Base-by-base conservation (phyloP, 768 basidiomycete species). In the Hericium erinaceus region DNA sequence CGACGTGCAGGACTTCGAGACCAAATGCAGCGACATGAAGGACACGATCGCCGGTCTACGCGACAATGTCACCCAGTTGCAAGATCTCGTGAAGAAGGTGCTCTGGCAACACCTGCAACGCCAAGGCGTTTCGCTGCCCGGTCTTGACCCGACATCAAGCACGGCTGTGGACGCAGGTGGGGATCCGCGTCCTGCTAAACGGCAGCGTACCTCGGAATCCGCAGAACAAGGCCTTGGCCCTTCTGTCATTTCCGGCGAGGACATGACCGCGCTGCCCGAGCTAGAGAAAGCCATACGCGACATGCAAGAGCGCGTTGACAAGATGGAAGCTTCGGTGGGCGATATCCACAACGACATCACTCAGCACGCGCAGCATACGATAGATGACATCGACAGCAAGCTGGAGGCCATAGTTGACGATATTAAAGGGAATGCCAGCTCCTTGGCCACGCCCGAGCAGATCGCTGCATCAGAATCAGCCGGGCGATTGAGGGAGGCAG, bases 21-120 rank as follows among this genome's bases (percentile, higher is more conserved):
- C 38, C 22, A 67, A 68, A 54, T 57, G 60, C 51, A 28, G 38
- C n/a, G 60, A 67, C 13, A 58, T 65, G 24, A 70, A 68, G 56
- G 69, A 70, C 40, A 62, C 69, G 28, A 64, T 70, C 28, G 60
- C 59, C 41, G 68, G 68, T n/a, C 66, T 78, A 55, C 68, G 65
- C 38, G 59, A 52, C 24, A 54, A 48, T 1, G 59, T 70, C 10
- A 41, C 52, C 10, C 55, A 59, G 24, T 39, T 68, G 38, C 55
- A 63, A 50, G 55, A 61, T 39, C 54, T 52, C 20, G 49, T 63
- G 24, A 57, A 54, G 44, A 11, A 18, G 20, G 38, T 62, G 12
- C 46, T 52, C 20, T 52, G 12, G 39, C 52, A 37, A 13, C 57
- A 46, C 16, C 11, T 18, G 24, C 40, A 33, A 28, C 54, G 48